These are phyloP conservation scores for Zymoseptoria brevis DNA, from an alignment of 2,329 filamentous ascomycete genomes.

Conservation along the genomic window DNA sequence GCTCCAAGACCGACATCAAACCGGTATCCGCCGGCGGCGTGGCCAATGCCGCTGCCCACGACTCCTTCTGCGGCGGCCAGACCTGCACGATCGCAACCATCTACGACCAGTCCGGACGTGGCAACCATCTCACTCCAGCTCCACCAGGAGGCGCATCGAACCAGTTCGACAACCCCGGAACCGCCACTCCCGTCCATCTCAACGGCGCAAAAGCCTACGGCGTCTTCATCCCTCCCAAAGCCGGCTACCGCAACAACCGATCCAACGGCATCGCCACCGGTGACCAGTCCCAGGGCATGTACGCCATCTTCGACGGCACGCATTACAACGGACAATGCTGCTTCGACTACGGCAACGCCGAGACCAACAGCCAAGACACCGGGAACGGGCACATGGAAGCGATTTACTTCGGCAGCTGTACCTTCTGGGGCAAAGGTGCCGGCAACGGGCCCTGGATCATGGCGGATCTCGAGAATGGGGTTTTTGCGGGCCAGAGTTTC, in stretches of 20 bases:
- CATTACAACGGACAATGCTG: constrained; percentile 53
- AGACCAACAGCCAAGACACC: constrained; percentile 36
- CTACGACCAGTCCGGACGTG: constrained; percentile 57
- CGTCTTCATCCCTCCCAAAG: constrained; percentile 54
- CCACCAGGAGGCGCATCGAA: constrained; percentile 46
- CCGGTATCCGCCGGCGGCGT: constrained; percentile 53
- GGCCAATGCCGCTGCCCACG: constrained; percentile 52
- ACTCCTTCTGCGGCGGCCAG: constrained; percentile 52
- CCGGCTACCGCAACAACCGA: constrained; percentile 54
- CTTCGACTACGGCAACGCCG: constrained; percentile 36
- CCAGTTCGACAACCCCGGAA: constrained; percentile 54
- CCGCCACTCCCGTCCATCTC: constrained; percentile 53
- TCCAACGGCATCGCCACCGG: constrained; percentile 47
- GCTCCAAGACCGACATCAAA: constrained; percentile 40
- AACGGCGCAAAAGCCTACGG: constrained; percentile 54
- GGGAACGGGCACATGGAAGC: constrained; percentile 62
- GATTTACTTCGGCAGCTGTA: constrained; percentile 55
- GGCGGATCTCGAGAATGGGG: constrained; percentile 60
- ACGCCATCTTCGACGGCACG: constrained; percentile 52
- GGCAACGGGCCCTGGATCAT: constrained; percentile 60
- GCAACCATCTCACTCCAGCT: constrained; percentile 57
- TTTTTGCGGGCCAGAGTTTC: constrained; percentile 50
- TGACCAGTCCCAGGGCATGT: constrained; percentile 52
- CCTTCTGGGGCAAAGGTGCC: constrained; percentile 48
- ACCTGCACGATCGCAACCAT: constrained; percentile 56